These are phyloP conservation scores for Salix koriyanagi DNA, from an alignment of 345 rosid species.

Conservation along the genomic window DNA sequence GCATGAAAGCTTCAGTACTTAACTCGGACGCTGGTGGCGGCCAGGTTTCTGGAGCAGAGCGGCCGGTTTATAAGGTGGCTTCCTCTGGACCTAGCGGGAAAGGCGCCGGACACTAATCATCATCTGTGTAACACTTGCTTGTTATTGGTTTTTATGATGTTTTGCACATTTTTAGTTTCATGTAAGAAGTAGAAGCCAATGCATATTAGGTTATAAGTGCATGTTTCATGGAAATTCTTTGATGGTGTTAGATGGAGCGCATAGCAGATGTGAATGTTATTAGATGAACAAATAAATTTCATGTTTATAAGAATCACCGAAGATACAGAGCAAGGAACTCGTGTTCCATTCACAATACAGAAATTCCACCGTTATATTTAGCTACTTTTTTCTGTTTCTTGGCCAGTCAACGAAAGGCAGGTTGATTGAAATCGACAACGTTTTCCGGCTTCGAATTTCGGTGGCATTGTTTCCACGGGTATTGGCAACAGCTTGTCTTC, in stretches of 20 bases:
- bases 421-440: not conserved
- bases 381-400: not conserved
- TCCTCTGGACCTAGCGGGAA: constrained; percentile 75
- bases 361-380: not conserved
- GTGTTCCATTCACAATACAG: not conserved
- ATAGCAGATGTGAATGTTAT: not conserved
- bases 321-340: not conserved
- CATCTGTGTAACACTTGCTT: not conserved
- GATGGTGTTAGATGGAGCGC: constrained; percentile 12
- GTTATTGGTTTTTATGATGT: not conserved
- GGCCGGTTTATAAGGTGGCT: constrained; percentile 37
- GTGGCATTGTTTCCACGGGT: not conserved
- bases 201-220: not conserved
- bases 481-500: not conserved
- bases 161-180: not conserved
- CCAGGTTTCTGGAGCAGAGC: constrained; percentile 12
- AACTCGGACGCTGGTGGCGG: not conserved
- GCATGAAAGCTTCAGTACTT: constrained; percentile 1
- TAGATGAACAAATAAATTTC: not conserved
- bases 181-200: not conserved
- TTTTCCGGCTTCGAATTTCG: not conserved
- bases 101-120: constrained; percentile 64
- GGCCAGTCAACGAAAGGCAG: not conserved
- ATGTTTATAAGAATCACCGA: not conserved
- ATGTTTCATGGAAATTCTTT: constrained; percentile 18